phyloP scores from a whole-genome alignment of 495 filamentous ascomycete species.

The Neurospora sublineolata region DNA sequence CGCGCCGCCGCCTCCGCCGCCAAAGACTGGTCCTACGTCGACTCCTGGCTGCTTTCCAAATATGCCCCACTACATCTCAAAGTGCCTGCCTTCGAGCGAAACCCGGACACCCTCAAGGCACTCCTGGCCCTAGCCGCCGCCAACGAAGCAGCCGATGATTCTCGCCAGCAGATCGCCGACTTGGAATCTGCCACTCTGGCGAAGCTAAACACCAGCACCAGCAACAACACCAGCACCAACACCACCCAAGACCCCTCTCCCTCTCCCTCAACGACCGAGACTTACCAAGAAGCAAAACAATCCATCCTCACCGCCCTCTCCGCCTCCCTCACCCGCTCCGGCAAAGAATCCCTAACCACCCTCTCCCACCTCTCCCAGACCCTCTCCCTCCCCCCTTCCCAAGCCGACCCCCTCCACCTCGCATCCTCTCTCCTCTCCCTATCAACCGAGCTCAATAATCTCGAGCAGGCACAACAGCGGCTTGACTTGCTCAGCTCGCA shows the following conservation, averaged over 20 bases:
- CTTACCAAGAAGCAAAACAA: conserved; percentile 5
- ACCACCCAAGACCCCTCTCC: conserved; percentile 7
- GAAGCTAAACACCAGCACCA: conserved; percentile 12
- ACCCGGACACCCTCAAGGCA: conserved; percentile 66
- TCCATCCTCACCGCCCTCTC: conserved; percentile 26
- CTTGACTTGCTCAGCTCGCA: conserved; percentile 30
- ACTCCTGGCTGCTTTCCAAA: conserved; percentile 64
- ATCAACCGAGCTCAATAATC: conserved; percentile 21
- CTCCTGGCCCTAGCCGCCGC: conserved; percentile 62
- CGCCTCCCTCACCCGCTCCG: conserved; percentile 19
- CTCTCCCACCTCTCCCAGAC: conserved; percentile 29
- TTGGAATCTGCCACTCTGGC: conserved; percentile 50
- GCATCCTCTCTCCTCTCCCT: conserved; percentile 28
- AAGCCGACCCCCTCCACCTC: conserved; percentile 19
- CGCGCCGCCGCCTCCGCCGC: conserved; percentile 51
- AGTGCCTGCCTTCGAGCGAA: conserved; percentile 63
- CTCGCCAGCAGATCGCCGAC: conserved; percentile 44
- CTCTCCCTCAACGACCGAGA: conserved; percentile 24
- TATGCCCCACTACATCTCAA: conserved; percentile 29
- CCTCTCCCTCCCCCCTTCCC: conserved; percentile 24
- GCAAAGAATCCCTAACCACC: conserved; percentile 28
- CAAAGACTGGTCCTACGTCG: conserved; percentile 81
- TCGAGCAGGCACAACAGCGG: conserved; percentile 33
- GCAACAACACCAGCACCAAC: background rate
- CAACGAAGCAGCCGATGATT: conserved; percentile 77